These are phyloP conservation scores for Talaromyces sp. DNA, from an alignment of 2,329 filamentous ascomycete genomes.

Conservation along the genomic window DNA sequence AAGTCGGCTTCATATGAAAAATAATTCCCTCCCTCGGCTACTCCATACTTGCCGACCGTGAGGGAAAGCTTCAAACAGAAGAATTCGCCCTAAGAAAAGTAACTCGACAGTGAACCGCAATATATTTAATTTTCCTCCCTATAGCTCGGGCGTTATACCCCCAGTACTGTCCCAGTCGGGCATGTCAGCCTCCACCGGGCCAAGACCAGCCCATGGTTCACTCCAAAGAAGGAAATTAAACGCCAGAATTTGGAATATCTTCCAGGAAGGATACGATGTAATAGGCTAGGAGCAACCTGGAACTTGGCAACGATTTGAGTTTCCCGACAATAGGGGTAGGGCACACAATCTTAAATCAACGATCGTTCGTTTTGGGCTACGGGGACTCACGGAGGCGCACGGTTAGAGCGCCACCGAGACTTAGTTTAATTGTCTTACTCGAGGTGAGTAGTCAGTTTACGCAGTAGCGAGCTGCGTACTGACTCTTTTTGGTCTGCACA, in stretches of 20 bases:
- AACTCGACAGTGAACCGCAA: not conserved
- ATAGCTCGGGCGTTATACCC: not conserved
- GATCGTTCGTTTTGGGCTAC: not conserved
- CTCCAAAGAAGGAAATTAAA: not conserved
- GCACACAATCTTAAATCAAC: slow-evolving; percentile 2
- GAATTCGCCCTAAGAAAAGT: not conserved
- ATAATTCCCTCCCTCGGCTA: not conserved
- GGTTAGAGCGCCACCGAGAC: not conserved
- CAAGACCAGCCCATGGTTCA: slow-evolving; percentile 10
- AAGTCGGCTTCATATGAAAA: slow-evolving; percentile 1
- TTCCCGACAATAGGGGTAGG: slow-evolving; percentile 1
- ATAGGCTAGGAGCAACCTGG: not conserved
- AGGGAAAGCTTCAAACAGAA: not conserved
- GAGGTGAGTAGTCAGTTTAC: not conserved
- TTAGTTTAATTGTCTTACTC: not conserved
- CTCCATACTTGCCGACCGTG: not conserved
- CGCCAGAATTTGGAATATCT: not conserved
- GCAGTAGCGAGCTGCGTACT: not conserved
- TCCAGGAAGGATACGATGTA: too few relatives aligned
- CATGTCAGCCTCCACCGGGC: not conserved
- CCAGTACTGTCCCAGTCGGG: slow-evolving; percentile 1
- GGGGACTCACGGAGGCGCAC: not conserved
- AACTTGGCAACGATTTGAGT: not conserved
- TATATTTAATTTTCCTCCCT: not conserved
- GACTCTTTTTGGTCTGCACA: not conserved